Percentiles rank a stretch among this genome's conserved stretches.
phyloP scores from a whole-genome alignment of 495 filamentous ascomycete genomes.

The Xylaria telfairii region DNA sequence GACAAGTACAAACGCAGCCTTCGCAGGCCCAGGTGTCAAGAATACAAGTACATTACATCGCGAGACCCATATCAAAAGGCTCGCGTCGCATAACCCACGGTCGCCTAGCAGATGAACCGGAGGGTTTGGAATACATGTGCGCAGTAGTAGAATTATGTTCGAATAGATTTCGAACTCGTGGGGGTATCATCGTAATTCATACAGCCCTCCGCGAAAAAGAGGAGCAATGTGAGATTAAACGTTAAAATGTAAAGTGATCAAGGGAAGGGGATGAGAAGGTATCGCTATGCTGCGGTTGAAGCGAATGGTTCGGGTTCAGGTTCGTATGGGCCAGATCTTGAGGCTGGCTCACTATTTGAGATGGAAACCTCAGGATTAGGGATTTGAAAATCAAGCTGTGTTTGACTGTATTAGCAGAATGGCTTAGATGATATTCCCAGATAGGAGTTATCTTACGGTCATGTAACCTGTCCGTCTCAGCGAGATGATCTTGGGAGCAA shows the following conservation, averaged over 20 bases:
- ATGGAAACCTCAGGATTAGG: slow-evolving; percentile 73
- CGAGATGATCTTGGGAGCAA: slow-evolving; percentile 72
- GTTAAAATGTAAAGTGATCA: not conserved
- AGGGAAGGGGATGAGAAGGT: not conserved
- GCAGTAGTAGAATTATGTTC: slow-evolving; percentile 11
- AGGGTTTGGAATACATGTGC: not conserved
- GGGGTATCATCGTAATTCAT: slow-evolving; percentile 31
- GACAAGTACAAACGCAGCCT: slow-evolving; percentile 8
- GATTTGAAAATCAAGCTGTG: slow-evolving; percentile 79
- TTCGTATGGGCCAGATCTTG: slow-evolving; percentile 36
- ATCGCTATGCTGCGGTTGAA: slow-evolving; percentile 15
- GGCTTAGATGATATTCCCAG: not conserved
- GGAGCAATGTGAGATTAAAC: slow-evolving; percentile 17
- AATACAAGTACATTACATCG: slow-evolving; percentile 13
- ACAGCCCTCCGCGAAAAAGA: slow-evolving; percentile 18
- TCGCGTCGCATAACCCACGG: not conserved
- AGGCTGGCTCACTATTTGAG: slow-evolving; percentile 35
- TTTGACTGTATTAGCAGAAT: slow-evolving; percentile 30
- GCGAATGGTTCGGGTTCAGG: slow-evolving; percentile 18
- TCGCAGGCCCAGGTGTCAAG: not conserved
- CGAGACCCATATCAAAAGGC: not conserved
- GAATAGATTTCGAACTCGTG: slow-evolving; percentile 6
- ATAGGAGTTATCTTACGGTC: slow-evolving; percentile 61
- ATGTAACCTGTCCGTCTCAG: slow-evolving; percentile 86
- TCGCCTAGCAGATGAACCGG: not conserved